These are phyloP conservation scores for Saccharomyces paradoxus DNA, from an alignment of 805 yeast genomes.

Conservation along the genomic window DNA sequence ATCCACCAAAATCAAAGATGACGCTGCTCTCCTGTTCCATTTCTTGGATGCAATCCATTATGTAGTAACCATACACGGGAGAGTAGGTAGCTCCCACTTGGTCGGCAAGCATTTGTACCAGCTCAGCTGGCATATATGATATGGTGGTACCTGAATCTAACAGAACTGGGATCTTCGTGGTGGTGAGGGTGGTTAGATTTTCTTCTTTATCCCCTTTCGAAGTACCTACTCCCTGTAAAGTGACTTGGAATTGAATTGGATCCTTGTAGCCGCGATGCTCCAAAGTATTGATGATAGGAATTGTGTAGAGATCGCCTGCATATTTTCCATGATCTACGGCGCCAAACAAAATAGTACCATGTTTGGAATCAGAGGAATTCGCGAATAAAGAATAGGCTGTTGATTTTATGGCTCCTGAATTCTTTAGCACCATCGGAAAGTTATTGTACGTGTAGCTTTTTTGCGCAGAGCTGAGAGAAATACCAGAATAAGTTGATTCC, in stretches of 20 bases:
- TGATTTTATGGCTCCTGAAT: constrained; percentile 35
- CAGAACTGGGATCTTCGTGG: constrained; percentile 33
- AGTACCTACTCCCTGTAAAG: constrained; percentile 26
- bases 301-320: constrained; percentile 26
- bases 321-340: constrained; percentile 36
- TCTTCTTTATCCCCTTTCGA: constrained; percentile 23
- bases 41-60: constrained; percentile 36
- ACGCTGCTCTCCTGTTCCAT: constrained; percentile 27
- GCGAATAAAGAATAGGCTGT: constrained; percentile 39
- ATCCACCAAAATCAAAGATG: constrained; percentile 53
- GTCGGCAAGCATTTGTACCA: constrained; percentile 32
- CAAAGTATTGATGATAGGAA: constrained; percentile 26
- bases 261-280: constrained; percentile 8
- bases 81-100: constrained; percentile 40
- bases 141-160: constrained; percentile 39
- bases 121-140: constrained; percentile 36
- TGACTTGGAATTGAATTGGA: constrained; percentile 29
- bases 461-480: constrained; percentile 17
- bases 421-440: constrained; percentile 15
- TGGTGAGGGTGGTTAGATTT: constrained; percentile 20
- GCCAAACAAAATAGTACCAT: constrained; percentile 42
- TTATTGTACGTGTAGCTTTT: constrained; percentile 8
- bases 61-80: constrained; percentile 36
- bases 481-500: constrained; percentile 47
- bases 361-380: constrained; percentile 33